Percentiles rank a stretch among this genome's conserved stretches.
These are phyloP conservation scores for Trypanosoma boissoni DNA, from an alignment of 208 protist species.

Conservation along the genomic window DNA sequence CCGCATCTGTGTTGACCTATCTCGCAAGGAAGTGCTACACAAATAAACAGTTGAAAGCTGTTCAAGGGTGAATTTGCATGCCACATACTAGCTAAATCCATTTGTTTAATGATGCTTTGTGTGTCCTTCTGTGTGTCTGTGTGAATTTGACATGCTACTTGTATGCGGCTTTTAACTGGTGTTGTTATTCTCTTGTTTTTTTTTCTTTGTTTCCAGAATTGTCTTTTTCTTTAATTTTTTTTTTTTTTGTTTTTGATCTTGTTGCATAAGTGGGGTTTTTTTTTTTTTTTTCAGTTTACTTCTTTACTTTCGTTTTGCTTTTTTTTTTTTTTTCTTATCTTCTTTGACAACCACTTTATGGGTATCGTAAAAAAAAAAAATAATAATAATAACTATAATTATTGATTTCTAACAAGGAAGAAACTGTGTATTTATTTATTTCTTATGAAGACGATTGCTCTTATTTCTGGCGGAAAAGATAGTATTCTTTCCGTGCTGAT, in stretches of 20 bases:
- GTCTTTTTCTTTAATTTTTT: not conserved
- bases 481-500: constrained; percentile 93
- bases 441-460: constrained; percentile 94
- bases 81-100: too few relatives aligned
- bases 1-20: constrained; percentile 9
- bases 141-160: too few relatives aligned
- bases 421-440: not conserved
- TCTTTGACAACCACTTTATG: too few relatives aligned
- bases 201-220: not conserved
- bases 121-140: too few relatives aligned
- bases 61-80: too few relatives aligned
- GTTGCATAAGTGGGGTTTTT: not conserved
- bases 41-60: too few relatives aligned
- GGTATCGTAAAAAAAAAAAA: constrained; percentile 5
- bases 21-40: not conserved
- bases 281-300: constrained; percentile 1
- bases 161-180: too few relatives aligned
- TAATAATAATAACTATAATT: not conserved
- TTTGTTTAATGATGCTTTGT: too few relatives aligned
- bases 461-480: constrained; percentile 99
- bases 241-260: not conserved
- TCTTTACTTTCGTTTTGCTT: not conserved
- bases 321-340: not conserved
- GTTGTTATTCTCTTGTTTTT: not conserved
- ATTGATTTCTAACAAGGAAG: too few relatives aligned